Conservation (phyloP, 805 yeast species). For the Lachancea fermentati region DNA sequence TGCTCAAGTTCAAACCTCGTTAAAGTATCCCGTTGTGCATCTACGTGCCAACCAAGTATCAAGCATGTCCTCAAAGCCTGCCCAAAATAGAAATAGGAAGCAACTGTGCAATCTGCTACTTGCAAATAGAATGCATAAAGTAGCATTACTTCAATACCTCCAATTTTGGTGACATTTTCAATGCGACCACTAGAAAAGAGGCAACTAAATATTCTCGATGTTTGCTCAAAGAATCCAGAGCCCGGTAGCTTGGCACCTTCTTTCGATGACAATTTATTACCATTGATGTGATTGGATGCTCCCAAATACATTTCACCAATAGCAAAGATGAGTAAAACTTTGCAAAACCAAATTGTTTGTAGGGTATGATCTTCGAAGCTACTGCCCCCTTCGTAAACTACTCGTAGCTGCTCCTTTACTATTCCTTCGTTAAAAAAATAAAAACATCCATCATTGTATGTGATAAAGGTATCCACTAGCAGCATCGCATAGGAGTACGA, state of each 20-base stretch:
- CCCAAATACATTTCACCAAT: conserved; percentile 81
- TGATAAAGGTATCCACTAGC: conserved; percentile 68
- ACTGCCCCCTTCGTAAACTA: conserved; percentile 47
- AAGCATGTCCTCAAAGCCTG: conserved; percentile 67
- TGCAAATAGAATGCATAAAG: conserved; percentile 74
- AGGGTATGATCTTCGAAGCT: conserved; percentile 47
- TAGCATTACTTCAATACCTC: conserved; percentile 65
- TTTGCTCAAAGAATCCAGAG: conserved; percentile 70
- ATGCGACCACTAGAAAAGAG: conserved; percentile 75
- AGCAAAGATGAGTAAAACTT: conserved; percentile 65
- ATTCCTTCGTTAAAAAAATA: conserved; percentile 80
- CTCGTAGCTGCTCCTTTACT: conserved; percentile 59
- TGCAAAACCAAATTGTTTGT: conserved; percentile 79
- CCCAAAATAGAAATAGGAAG: conserved; percentile 76
- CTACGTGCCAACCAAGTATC: conserved; percentile 76
- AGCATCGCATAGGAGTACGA: conserved; percentile 71
- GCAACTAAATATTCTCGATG: conserved; percentile 73
- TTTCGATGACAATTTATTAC: conserved; percentile 29
- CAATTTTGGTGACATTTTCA: conserved; percentile 51
- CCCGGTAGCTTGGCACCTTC: conserved; percentile 58
- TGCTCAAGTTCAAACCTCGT: conserved; percentile 72
- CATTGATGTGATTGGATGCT: conserved; percentile 57
- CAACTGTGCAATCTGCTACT: conserved; percentile 79
- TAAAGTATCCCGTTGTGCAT: conserved; percentile 64
- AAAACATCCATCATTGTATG: conserved; percentile 79